A percentile compares a stretch with the other conserved stretches of the same genome.
Evolutionary conservation across 768 basidiomycete genomes (phyloP).

Genomic region (Crassisporium funariophilum): DNA sequence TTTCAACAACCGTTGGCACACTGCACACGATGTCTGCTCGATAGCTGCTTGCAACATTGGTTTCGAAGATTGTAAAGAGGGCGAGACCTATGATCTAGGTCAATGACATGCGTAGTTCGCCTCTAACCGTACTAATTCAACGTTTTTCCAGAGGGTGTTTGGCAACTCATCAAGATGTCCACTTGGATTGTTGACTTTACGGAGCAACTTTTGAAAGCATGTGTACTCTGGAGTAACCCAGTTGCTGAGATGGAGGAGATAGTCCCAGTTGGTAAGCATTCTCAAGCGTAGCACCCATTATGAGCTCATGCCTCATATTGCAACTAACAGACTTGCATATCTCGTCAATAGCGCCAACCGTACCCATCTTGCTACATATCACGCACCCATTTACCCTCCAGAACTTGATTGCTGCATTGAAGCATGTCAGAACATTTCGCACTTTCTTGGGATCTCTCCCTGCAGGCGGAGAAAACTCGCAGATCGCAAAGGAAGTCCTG

Average conservation of each 20-base stretch:
- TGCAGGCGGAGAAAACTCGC: slow-evolving; percentile 61
- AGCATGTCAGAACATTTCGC: slow-evolving; percentile 61
- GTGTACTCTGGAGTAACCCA: slow-evolving; percentile 40
- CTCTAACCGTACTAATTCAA: slow-evolving; percentile 6
- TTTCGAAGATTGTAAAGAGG: slow-evolving; percentile 68
- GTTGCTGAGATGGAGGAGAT: slow-evolving; percentile 9
- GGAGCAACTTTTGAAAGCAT: slow-evolving; percentile 61
- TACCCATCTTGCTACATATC: slow-evolving; percentile 56
- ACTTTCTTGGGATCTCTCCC: slow-evolving; percentile 52
- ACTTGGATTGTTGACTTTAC: slow-evolving; percentile 64
- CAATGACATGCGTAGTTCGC: slow-evolving; percentile 8
- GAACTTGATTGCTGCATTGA: slow-evolving; percentile 50
- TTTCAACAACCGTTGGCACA: slow-evolving; percentile 53
- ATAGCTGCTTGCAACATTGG: slow-evolving; percentile 59
- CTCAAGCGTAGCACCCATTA: too few species aligned
- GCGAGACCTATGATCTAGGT: slow-evolving; percentile 67
- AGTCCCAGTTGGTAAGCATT: not conserved
- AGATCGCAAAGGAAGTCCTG: slow-evolving; percentile 64
- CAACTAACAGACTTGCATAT: too few species aligned
- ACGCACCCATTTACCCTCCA: slow-evolving; percentile 62
- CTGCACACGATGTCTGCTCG: slow-evolving; percentile 69
- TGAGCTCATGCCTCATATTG: not conserved
- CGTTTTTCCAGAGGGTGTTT: slow-evolving; percentile 56
- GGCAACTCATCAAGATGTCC: slow-evolving; percentile 69
- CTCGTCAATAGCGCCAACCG: not conserved